Percentiles rank a stretch among this genome's conserved stretches.
phyloP scores from a whole-genome alignment of 805 yeast genomes.

The Barnettozyma wickerhamii region DNA sequence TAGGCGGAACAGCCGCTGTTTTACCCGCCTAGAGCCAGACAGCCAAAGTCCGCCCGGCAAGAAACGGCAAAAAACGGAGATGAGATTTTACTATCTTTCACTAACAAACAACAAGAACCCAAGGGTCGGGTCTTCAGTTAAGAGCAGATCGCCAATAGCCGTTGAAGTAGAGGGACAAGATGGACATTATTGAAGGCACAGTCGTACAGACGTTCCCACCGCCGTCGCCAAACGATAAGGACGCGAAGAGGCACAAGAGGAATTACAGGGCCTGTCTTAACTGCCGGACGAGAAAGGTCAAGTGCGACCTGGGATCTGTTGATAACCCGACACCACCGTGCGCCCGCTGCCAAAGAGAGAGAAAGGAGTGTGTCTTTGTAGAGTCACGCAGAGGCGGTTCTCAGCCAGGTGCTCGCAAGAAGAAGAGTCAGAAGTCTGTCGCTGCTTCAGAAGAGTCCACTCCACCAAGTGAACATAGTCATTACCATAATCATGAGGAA shows the following conservation, averaged over 20 bases:
- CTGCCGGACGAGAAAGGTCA: conserved; percentile 80
- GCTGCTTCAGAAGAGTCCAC: neutral
- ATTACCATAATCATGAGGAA: no score
- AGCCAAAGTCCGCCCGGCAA: conserved; percentile 7
- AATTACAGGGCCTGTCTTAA: conserved; percentile 80
- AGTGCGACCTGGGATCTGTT: conserved; percentile 79
- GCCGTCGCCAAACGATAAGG: conserved; percentile 1
- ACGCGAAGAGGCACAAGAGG: conserved; percentile 43
- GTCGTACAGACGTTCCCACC: neutral
- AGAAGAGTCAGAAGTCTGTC: conserved; percentile 22
- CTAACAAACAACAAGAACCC: neutral
- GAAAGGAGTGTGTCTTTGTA: conserved; percentile 74
- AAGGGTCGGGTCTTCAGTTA: no score
- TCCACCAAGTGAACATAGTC: no score
- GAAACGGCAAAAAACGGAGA: conserved; percentile 6
- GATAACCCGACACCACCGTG: conserved; percentile 83
- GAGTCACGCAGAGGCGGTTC: conserved; percentile 52
- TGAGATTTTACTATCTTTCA: neutral
- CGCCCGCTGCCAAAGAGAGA: conserved; percentile 76
- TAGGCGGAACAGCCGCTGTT: no score
- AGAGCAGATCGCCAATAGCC: no score
- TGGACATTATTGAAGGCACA: neutral
- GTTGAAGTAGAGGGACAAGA: no score
- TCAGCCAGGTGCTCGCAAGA: conserved; percentile 14
- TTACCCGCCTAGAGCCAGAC: no score